Base-by-base conservation (phyloP, 2,329 filamentous ascomycete genomes). In the Ceratocystis huliohia region DNA sequence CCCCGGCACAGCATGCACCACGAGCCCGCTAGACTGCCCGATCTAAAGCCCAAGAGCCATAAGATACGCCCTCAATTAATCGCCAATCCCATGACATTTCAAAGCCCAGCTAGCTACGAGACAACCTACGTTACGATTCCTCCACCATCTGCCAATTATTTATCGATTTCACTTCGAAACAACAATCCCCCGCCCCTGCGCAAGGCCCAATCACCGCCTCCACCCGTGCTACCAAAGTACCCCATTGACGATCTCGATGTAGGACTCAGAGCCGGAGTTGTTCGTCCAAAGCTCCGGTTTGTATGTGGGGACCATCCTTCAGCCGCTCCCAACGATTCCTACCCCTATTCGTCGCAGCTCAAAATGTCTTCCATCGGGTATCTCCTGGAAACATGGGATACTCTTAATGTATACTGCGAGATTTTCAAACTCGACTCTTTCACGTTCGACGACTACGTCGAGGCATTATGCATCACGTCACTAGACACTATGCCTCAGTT, bases 381-480 rank as follows among this genome's bases (percentile, higher is more conserved):
- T 1, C 78, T 97, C 17, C 77, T 99, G 28, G 93, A 96, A 76
- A 90, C 89, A 0, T 99, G 94, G 94, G 91, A 96, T 71, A 96
- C 92, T 0, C 81, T 99, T 44, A 99, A 96, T 72, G 93, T 99
- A n/a, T 96, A 96, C 73, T 96, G 91, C 73, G 91, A 96, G 72
- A 88, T 96, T 20, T 96, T 96, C 73, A 85, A 90, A 72, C 81
- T 99, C 30, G 94, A 99, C 75, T 97, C 93, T 0, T 99, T 99
- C 73, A 97, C 93, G 0, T 95, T 97, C 72, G 94, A 99, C 74
- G 94, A 99, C 74, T 97, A 92, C 72, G 81, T 96, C 3, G 88
- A 97, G 73, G 88, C 92, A 0, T 86, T 99, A 80, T 82, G 86
- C 62, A 87, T 92, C 67, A 83, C 88, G 0, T 91, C 86, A 0